A percentile compares a stretch with the other conserved stretches of the same genome.
These are phyloP conservation scores for Xylaria telfairii DNA, from an alignment of 495 filamentous ascomycete genomes.

Conservation along the genomic window DNA sequence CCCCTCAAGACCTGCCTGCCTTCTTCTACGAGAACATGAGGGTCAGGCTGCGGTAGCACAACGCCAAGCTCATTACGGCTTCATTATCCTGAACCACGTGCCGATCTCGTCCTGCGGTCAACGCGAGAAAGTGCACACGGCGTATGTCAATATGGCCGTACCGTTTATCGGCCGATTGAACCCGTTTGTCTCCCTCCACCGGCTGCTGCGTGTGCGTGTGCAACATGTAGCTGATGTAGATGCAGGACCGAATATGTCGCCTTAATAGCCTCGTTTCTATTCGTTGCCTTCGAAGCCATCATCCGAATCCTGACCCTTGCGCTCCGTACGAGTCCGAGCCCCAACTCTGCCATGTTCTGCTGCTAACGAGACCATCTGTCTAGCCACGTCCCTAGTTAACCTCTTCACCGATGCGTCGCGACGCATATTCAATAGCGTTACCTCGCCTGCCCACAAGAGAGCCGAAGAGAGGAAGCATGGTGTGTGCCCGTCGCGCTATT, in stretches of 20 bases:
- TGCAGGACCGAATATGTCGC: constrained; percentile 82
- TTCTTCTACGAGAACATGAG: constrained; percentile 30
- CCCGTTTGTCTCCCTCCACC: constrained; percentile 57
- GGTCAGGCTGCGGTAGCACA: constrained; percentile 31
- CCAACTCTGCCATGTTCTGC: neutral
- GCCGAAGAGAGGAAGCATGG: constrained; percentile 64
- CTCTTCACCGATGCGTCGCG: constrained; percentile 86
- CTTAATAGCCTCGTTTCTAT: constrained; percentile 78
- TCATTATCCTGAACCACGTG: neutral
- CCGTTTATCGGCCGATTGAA: constrained; percentile 85
- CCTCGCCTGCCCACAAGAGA: constrained; percentile 68
- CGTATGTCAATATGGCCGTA: constrained; percentile 67
- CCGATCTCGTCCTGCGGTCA: neutral
- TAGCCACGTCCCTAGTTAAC: constrained; percentile 77
- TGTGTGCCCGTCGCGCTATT: constrained; percentile 36
- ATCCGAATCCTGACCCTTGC: constrained; percentile 89
- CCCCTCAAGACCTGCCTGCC: neutral
- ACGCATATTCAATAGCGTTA: constrained; percentile 79
- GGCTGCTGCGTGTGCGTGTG: neutral
- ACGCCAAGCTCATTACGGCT: constrained; percentile 26
- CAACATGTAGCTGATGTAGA: neutral
- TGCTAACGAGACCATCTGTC: constrained; percentile 32
- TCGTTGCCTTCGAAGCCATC: constrained; percentile 79
- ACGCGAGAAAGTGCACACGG: no score
- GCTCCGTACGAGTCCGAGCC: constrained; percentile 66